Evolutionary conservation across 2,329 filamentous ascomycete genomes (phyloP), one percentile per base, ranked within the genome.

Genomic region (Aureobasidium lini): DNA sequence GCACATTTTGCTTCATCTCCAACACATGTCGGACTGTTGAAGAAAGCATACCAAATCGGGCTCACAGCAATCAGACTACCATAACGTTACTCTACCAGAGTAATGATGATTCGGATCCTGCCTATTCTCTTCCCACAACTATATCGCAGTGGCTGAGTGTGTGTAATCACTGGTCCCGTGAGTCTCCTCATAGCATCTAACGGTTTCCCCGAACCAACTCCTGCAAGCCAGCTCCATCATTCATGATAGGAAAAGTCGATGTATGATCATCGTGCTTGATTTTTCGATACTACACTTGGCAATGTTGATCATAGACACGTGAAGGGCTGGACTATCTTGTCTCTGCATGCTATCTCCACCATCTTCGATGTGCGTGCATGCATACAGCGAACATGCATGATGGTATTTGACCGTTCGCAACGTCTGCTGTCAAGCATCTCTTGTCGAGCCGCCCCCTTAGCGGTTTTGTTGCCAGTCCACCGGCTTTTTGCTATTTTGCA

Each of bases 381-480:
- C 52, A 29, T 46, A n/a, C 39, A 56, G 31, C 52, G 52, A 43
- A 46, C 52, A 37, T 29, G 40, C 52, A 56, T 56, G 31, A 56
- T 54, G 39, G 50, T 40, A 54, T 43, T 54, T 54, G 50, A 13
- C 39, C 40, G 39, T 46, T 56, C 40, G 13, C 6, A 57, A 57
- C 54, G 54, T 57, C 54, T 57, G 32, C 43, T 39, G 34, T 57
- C 43, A 57, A 57, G 42, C 43, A 34, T 48, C 34, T 28, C 43
- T 40, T 15, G 18, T 57, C 54, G 16, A 39, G 54, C 53, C 43
- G 54, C 29, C 53, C 43, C 54, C 43, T 46, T 46, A 46, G 16
- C 32, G 53, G 53, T 39, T 16, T 47, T 28, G 54, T 48, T 47
- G 36, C n/a, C n/a, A 23, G 43, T 4, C 29, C 10, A 48, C 54